Conservation (phyloP, 495 filamentous ascomycete genomes). For the Emericellopsis terricola region DNA sequence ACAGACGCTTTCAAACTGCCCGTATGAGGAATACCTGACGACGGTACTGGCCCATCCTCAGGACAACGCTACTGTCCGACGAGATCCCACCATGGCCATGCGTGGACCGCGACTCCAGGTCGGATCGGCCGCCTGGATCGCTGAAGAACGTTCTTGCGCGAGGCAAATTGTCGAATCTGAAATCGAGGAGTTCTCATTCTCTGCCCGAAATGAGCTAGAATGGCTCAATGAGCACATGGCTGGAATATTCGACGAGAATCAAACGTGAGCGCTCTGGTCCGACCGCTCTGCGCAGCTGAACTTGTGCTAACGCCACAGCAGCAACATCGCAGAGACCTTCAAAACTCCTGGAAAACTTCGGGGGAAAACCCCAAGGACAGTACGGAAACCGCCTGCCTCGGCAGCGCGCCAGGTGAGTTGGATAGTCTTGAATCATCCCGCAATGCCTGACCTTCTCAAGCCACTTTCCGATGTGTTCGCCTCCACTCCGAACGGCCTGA, state of each 20-base stretch:
- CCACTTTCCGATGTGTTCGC: constrained; percentile 70
- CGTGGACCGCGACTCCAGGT: constrained; percentile 34
- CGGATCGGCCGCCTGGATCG: constrained; percentile 35
- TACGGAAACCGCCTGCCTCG: constrained; percentile 44
- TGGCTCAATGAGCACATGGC: constrained; percentile 97
- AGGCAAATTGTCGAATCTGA: constrained; percentile 38
- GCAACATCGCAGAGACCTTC: constrained; percentile 79
- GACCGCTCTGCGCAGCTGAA: neutral
- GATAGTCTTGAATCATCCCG: no score
- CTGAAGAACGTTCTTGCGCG: constrained; percentile 30
- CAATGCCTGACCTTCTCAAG: constrained; percentile 22
- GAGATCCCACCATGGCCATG: constrained; percentile 28
- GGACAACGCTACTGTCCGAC: constrained; percentile 1
- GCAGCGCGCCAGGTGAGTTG: constrained; percentile 50
- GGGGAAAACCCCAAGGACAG: constrained; percentile 81
- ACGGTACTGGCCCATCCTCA: no score
- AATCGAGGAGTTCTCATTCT: constrained; percentile 75
- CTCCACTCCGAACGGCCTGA: constrained; percentile 23
- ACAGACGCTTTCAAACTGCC: neutral
- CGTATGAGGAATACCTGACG: neutral
- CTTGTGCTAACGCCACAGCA: constrained; percentile 24
- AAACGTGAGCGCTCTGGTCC: constrained; percentile 40
- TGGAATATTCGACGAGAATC: constrained; percentile 73
- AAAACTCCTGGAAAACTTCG: constrained; percentile 91
- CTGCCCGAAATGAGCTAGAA: constrained; percentile 76